Conservation (phyloP, 495 filamentous ascomycete genomes). For the Hypoxylon cercidicola region DNA sequence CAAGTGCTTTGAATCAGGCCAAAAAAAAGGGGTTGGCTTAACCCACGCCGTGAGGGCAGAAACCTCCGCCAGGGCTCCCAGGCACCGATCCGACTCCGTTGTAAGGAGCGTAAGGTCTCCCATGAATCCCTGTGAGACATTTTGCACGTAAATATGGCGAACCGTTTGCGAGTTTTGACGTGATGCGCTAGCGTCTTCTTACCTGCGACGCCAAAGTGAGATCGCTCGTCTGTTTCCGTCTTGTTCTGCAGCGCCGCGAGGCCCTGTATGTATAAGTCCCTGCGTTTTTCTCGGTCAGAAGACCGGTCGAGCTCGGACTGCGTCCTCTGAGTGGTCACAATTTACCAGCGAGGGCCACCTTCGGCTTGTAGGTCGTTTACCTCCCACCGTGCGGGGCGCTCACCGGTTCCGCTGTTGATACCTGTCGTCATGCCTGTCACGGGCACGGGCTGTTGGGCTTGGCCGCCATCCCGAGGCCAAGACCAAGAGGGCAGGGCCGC, state of each 20-base stretch:
- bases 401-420: conserved; percentile 47
- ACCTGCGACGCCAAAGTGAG: conserved; percentile 62
- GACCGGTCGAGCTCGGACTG: conserved; percentile 2
- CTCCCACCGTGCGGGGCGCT: conserved; percentile 49
- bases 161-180: background rate
- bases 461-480: background rate
- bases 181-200: too few species aligned
- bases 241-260: conserved; percentile 53
- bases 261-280: conserved; percentile 59
- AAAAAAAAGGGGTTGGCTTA: conserved; percentile 16
- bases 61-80: conserved; percentile 50
- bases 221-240: conserved; percentile 54
- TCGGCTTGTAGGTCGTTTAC: conserved; percentile 51
- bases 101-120: conserved; percentile 59
- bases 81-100: conserved; percentile 54
- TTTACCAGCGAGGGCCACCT: conserved; percentile 54
- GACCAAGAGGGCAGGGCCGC: background rate
- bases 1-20: background rate
- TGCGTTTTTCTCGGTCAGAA: conserved; percentile 23
- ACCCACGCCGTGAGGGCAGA: conserved; percentile 60
- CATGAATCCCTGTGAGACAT: conserved; percentile 58
- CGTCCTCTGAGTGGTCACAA: conserved; percentile 9
- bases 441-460: conserved; percentile 37
- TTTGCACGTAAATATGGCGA: background rate
- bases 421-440: conserved; percentile 52